phyloP scores from a whole-genome alignment of 1,284 basidiomycete genomes.

The Amylostereum areolatum region DNA sequence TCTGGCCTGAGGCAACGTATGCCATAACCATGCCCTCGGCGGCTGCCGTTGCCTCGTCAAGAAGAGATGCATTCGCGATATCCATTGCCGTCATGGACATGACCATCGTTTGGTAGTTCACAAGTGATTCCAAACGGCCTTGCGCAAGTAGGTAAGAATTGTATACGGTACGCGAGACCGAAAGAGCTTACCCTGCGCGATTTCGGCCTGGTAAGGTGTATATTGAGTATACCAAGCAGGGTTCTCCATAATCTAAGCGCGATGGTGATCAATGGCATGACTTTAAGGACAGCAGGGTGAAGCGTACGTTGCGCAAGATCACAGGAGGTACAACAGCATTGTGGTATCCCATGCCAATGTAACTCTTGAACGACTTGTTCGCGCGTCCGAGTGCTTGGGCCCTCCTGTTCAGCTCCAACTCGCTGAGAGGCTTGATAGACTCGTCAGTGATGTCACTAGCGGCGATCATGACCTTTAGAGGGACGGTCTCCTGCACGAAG shows the following conservation, averaged over 20 bases:
- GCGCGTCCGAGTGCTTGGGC: conserved; percentile 72
- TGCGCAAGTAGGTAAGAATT: conserved; percentile 4
- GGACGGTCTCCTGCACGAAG: conserved; percentile 80
- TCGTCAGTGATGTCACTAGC: conserved; percentile 56
- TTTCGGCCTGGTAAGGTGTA: conserved; percentile 91
- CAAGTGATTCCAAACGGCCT: conserved; percentile 92
- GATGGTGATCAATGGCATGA: not conserved
- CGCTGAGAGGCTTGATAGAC: conserved; percentile 74
- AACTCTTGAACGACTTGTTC: conserved; percentile 86
- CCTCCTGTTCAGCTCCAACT: conserved; percentile 77
- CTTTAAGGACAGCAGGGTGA: not conserved
- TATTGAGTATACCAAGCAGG: conserved; percentile 99
- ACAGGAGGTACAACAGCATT: conserved; percentile 91
- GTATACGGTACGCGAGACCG: not conserved
- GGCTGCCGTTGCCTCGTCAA: conserved; percentile 91
- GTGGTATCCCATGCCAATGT: conserved; percentile 98
- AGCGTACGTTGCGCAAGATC: conserved; percentile 82
- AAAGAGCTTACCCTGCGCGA: conserved; percentile 70
- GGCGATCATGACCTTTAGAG: conserved; percentile 70
- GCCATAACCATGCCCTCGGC: conserved; percentile 92
- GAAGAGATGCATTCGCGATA: conserved; percentile 89
- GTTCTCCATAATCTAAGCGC: conserved; percentile 81
- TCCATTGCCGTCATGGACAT: conserved; percentile 93
- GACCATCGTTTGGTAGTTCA: conserved; percentile 97
- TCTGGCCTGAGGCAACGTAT: conserved; percentile 57